phyloP scores from a whole-genome alignment of 345 rosid genomes.

The Eutrema japonicum region DNA sequence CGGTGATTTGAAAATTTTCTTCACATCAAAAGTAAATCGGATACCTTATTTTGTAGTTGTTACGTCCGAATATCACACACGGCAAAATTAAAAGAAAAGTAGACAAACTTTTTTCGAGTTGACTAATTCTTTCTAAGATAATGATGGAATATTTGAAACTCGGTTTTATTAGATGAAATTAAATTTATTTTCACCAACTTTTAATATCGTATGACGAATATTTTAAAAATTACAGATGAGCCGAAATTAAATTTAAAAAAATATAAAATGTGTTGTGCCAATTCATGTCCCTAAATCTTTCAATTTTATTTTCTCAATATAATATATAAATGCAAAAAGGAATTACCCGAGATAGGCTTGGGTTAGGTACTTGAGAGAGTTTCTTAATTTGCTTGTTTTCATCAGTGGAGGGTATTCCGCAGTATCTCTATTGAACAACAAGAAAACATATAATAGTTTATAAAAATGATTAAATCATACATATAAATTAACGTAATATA shows the following conservation, averaged over 20 bases:
- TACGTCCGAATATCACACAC: slow-evolving; percentile 35
- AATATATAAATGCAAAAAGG: background rate
- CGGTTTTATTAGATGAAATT: no score
- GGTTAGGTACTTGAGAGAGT: slow-evolving; percentile 71
- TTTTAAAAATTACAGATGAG: no score
- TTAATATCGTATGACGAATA: no score
- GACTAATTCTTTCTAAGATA: no score
- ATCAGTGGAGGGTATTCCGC: slow-evolving; percentile 85
- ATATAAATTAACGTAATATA: background rate
- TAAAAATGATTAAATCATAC: background rate
- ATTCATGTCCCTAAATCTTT: no score
- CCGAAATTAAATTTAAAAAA: no score
- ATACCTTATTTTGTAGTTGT: slow-evolving; percentile 25
- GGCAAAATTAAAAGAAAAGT: background rate
- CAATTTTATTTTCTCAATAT: no score
- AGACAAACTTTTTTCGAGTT: no score
- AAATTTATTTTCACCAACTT: no score
- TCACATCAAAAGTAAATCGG: slow-evolving; percentile 26
- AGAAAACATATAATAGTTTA: background rate
- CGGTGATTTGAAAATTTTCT: background rate
- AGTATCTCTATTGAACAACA: slow-evolving; percentile 60
- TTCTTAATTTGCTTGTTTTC: slow-evolving; percentile 92
- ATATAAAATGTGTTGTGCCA: no score
- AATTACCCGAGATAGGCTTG: slow-evolving; percentile 3
- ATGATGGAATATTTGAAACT: no score